Conservation (phyloP, 306 rosid genomes). For the Dalbergia cultrata region DNA sequence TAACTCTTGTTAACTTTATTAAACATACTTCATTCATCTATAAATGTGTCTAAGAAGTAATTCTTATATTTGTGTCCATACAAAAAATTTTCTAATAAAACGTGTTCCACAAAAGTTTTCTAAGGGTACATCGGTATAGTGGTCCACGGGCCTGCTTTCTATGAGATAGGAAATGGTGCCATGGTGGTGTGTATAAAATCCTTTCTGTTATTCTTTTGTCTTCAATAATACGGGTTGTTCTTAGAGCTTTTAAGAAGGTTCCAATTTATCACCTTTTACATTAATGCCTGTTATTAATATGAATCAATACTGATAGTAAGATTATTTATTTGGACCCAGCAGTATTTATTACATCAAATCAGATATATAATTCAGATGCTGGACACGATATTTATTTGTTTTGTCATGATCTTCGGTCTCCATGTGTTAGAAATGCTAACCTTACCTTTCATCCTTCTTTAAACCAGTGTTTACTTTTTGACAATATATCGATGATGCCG, state of each 20-base stretch:
- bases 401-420: neutral
- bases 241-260: neutral
- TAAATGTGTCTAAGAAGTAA: too few relatives aligned
- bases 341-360: neutral
- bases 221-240: neutral
- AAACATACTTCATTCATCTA: too few relatives aligned
- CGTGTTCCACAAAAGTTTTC: too few relatives aligned
- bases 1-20: too few relatives aligned
- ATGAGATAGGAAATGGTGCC: neutral
- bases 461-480: neutral
- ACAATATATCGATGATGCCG: neutral
- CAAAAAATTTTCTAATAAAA: too few relatives aligned
- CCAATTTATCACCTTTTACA: neutral
- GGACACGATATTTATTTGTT: neutral
- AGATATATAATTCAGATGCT: neutral
- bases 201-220: neutral
- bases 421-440: neutral
- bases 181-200: neutral
- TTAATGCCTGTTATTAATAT: neutral
- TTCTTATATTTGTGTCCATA: too few relatives aligned
- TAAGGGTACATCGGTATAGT: too few relatives aligned
- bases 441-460: neutral
- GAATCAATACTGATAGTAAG: neutral
- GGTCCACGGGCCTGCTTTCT: too few relatives aligned
- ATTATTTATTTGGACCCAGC: neutral